A percentile compares a stretch with the other conserved stretches of the same genome.
Evolutionary conservation across 2,329 filamentous ascomycete species (phyloP).

Genomic region (Fusarium anguioides): DNA sequence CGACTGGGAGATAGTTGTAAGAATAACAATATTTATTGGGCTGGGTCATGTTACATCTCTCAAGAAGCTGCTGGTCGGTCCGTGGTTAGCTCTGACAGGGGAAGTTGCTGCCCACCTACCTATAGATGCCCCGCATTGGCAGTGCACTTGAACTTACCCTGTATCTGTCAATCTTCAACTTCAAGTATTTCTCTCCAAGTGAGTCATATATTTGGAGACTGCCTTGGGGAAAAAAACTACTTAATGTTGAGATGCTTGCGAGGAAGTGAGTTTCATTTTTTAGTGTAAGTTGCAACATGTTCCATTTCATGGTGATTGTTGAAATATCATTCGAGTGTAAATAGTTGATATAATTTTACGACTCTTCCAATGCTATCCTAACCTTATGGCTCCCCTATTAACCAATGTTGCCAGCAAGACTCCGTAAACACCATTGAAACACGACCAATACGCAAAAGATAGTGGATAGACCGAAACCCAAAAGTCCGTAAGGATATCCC

Average conservation of each 20-base stretch:
- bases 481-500: constrained; percentile 10
- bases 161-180: background rate
- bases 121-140: constrained; percentile 30
- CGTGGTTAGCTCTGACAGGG: constrained; percentile 28
- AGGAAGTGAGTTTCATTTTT: background rate
- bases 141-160: constrained; percentile 31
- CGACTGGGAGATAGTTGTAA: constrained; percentile 14
- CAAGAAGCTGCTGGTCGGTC: constrained; percentile 24
- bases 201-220: too few relatives aligned
- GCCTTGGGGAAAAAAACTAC: too few relatives aligned
- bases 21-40: constrained; percentile 6
- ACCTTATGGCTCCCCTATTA: constrained; percentile 9
- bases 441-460: background rate
- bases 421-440: constrained; percentile 30
- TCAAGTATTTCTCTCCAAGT: background rate
- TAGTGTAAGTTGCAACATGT: background rate
- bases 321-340: background rate
- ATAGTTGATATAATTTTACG: background rate
- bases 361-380: background rate
- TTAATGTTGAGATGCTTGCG: too few relatives aligned
- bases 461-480: background rate
- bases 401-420: constrained; percentile 26
- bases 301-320: background rate
- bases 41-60: constrained; percentile 22
- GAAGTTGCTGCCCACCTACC: background rate